phyloP scores from a whole-genome alignment of 1,139 yeast species.

The Saccharomyces hybrid region DNA sequence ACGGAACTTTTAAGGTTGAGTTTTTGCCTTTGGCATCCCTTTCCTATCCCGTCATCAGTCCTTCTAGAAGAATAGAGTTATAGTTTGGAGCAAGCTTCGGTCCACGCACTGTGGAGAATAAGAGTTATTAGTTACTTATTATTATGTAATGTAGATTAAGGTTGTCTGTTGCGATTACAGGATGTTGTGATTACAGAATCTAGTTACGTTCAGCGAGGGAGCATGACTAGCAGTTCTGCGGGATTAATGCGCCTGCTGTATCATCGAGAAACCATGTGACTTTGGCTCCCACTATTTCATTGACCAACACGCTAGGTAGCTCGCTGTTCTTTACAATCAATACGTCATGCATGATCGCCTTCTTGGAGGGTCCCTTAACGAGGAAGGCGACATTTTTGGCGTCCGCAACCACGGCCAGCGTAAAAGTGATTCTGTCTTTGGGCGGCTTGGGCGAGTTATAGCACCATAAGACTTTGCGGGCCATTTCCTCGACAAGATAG shows the following conservation, averaged over 20 bases:
- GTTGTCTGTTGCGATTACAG: background rate
- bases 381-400: constrained; percentile 66
- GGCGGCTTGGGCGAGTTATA: constrained; percentile 95
- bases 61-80: background rate
- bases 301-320: constrained; percentile 74
- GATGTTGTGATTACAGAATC: no score
- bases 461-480: constrained; percentile 80
- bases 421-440: constrained; percentile 77
- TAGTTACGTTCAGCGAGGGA: no score
- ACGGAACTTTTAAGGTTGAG: background rate
- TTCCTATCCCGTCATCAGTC: background rate
- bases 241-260: constrained; percentile 44
- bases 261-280: constrained; percentile 80
- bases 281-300: constrained; percentile 38
- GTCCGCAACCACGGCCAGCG: constrained; percentile 86
- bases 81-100: background rate
- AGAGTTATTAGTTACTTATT: background rate
- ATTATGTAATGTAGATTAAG: background rate
- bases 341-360: constrained; percentile 61
- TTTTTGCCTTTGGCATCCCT: background rate
- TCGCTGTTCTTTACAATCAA: constrained; percentile 46
- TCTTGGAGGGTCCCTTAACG: constrained; percentile 84
- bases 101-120: background rate
- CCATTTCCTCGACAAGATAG: no score
- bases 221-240: background rate